Evolutionary conservation across 257 asterid species (phyloP).

Genomic region (Eustoma russellianum): DNA sequence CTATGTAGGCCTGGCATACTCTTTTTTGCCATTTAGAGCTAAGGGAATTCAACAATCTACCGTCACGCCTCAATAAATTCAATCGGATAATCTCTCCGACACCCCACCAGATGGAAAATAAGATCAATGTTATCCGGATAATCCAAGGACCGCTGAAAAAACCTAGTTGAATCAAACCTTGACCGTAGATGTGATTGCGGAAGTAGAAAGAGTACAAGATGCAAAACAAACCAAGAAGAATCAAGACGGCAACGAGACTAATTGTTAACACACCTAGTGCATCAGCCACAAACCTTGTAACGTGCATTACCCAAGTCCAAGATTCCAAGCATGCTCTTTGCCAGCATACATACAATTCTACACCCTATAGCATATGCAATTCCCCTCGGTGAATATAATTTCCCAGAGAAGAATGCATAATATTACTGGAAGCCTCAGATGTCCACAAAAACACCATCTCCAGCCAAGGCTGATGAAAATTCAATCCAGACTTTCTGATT

Average conservation of each 20-base stretch:
- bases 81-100: conserved; percentile 62
- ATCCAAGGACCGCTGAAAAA: conserved; percentile 79
- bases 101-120: conserved; percentile 60
- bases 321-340: conserved; percentile 78
- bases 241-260: conserved; percentile 45
- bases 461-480: neutral
- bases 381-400: conserved; percentile 11
- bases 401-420: neutral
- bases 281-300: conserved; percentile 60
- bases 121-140: conserved; percentile 37
- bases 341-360: conserved; percentile 47
- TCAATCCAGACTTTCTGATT: no score
- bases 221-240: conserved; percentile 52
- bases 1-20: conserved; percentile 62
- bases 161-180: conserved; percentile 34
- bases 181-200: conserved; percentile 39
- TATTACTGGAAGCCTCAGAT: conserved; percentile 7
- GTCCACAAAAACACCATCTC: conserved; percentile 21
- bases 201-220: conserved; percentile 41
- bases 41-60: conserved; percentile 42
- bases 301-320: conserved; percentile 79
- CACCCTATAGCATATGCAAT: conserved; percentile 12
- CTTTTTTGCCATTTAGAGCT: conserved; percentile 57
- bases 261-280: conserved; percentile 85
- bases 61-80: conserved; percentile 38